These are phyloP conservation scores for Asterionellopsis glacialis DNA, from an alignment of 108 stramenopile species.

Conservation along the genomic window DNA sequence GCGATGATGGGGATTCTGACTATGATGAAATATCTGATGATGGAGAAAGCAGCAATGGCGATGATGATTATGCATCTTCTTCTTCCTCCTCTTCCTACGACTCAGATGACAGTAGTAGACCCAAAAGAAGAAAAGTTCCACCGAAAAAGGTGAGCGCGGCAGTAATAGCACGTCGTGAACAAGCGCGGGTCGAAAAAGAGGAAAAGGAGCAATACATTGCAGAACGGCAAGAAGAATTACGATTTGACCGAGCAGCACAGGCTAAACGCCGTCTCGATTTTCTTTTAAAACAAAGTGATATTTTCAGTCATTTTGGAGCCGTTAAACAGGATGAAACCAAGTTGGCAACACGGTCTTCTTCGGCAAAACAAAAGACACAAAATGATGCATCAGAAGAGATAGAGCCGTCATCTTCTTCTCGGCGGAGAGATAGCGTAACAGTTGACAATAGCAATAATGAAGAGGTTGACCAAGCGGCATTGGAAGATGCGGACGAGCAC, in stretches of 20 bases:
- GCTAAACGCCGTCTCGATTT: constrained; percentile 90
- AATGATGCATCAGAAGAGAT: constrained; percentile 1
- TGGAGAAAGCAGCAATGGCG: constrained; percentile 29
- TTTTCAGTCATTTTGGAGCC: constrained; percentile 93
- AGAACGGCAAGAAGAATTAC: constrained; percentile 64
- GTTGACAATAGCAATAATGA: constrained; percentile 24
- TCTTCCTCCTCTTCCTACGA: constrained; percentile 27
- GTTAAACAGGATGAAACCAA: constrained; percentile 69
- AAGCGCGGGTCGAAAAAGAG: constrained; percentile 46
- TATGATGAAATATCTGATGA: constrained; percentile 32
- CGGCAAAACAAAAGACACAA: background rate
- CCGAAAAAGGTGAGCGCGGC: constrained; percentile 35
- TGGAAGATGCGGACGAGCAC: constrained; percentile 76
- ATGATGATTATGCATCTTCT: constrained; percentile 23
- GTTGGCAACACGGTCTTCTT: constrained; percentile 31
- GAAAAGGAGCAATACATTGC: constrained; percentile 69
- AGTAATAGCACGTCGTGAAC: constrained; percentile 38
- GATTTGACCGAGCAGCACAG: constrained; percentile 61
- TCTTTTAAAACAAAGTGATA: constrained; percentile 92
- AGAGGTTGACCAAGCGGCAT: constrained; percentile 38
- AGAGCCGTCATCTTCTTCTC: constrained; percentile 1
- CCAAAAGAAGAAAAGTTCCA: constrained; percentile 36
- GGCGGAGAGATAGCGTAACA: constrained; percentile 16
- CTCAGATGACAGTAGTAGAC: constrained; percentile 22
- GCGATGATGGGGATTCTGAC: constrained; percentile 35